Evolutionary conservation across 208 protist species (phyloP), one percentile per base, ranked within the genome.

Genomic region (Entamoeba histolytica): DNA sequence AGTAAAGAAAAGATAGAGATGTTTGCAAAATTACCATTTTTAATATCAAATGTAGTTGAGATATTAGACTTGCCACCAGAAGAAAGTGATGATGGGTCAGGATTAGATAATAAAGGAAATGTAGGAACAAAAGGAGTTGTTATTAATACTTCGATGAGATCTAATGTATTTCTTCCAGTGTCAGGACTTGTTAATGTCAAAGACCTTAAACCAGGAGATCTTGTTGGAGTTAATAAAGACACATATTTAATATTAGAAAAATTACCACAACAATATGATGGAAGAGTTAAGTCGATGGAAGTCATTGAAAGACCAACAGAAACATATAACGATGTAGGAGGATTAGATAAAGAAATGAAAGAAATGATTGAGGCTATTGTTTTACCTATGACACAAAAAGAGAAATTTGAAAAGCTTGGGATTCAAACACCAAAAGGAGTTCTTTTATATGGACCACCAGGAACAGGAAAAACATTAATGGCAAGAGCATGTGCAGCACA

Each of bases 231-330:
- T 23, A 99, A 99, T 96, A 99, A 99, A 95, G 99, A 99, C 96
- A 99, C 97, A 61, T 99, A 99, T 95, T 97, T 99, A 19, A 97
- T 99, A 92, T 96, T 99, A 5, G 98, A 99, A 95, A 99, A 96
- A 55, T 39, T 93, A 19, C 94, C 95, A 8, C 5, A 19, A 17
- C n/a, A 51, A 47, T 97, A 97, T 95, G 99, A 99, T 96, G 98
- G 97, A 57, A 98, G 99, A 35, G 99, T 99, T n/a, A 99, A 99
- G 96, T 98, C 98, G 49, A 99, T 99, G 99, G 98, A 99, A 95
- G 98, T 99, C 50, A 98, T 99, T 92, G 98, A 99, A 95, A 98
- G 97, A 95, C 99, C 99, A 51, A 99, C 97, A 93, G 99, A 99
- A 94, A 98, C 98, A 93, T 99, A 99, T 95, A 97, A 14, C 4